These are phyloP conservation scores for Sarcomyxa edulis DNA, from an alignment of 768 basidiomycete genomes.

Conservation along the genomic window DNA sequence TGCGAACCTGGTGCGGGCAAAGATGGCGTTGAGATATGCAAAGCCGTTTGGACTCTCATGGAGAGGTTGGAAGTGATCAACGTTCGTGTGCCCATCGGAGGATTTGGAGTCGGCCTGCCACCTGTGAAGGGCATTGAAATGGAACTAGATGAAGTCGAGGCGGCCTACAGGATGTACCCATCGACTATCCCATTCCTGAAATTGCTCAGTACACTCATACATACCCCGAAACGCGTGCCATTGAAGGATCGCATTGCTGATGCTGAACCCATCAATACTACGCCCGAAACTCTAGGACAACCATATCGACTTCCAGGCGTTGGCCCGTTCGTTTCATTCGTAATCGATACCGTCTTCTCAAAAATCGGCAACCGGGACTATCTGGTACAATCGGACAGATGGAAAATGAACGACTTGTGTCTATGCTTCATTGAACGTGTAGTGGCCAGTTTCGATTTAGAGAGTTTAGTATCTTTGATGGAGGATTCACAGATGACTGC, in stretches of 20 bases:
- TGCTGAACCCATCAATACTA: slow-evolving; percentile 60
- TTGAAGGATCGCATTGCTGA: slow-evolving; percentile 55
- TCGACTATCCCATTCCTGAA: slow-evolving; percentile 85
- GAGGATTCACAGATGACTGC: slow-evolving; percentile 48
- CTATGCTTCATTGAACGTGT: slow-evolving; percentile 82
- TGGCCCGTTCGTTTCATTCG: slow-evolving; percentile 78
- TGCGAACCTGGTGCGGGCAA: slow-evolving; percentile 74
- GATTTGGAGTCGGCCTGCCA: slow-evolving; percentile 39
- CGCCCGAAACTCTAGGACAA: slow-evolving; percentile 76
- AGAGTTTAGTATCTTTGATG: slow-evolving; percentile 53
- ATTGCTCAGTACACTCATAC: slow-evolving; percentile 77
- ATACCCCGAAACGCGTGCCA: slow-evolving; percentile 71
- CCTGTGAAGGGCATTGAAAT: slow-evolving; percentile 77
- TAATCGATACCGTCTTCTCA: slow-evolving; percentile 85
- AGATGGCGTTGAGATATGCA: slow-evolving; percentile 74
- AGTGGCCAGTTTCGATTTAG: slow-evolving; percentile 77
- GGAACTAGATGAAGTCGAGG: slow-evolving; percentile 86
- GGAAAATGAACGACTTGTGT: slow-evolving; percentile 83
- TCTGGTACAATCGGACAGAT: slow-evolving; percentile 67
- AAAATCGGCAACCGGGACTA: slow-evolving; percentile 75
- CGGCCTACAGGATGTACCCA: slow-evolving; percentile 74
- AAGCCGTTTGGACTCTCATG: slow-evolving; percentile 78
- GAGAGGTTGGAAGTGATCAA: slow-evolving; percentile 83
- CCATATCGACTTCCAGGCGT: slow-evolving; percentile 79
- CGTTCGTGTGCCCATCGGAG: slow-evolving; percentile 42